These are phyloP conservation scores for Fagus crenata DNA, from an alignment of 306 rosid species.

Conservation along the genomic window DNA sequence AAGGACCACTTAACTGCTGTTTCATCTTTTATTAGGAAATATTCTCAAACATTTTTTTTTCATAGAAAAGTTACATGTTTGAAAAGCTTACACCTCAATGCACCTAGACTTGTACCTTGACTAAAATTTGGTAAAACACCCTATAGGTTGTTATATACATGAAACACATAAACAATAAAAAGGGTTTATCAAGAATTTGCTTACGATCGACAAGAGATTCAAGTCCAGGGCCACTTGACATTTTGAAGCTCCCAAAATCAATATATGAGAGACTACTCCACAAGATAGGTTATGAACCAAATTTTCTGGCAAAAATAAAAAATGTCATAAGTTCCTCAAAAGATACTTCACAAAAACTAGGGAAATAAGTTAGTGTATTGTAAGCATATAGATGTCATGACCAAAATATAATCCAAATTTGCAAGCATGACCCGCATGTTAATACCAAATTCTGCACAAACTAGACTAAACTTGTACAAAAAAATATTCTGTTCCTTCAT, in stretches of 20 bases:
- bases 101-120: not conserved
- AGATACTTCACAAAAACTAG: too few species aligned
- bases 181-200: slow-evolving; percentile 9
- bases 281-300: not conserved
- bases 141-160: not conserved
- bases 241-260: slow-evolving; percentile 16
- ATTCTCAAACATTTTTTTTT: not conserved
- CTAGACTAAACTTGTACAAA: too few species aligned
- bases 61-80: not conserved
- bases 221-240: slow-evolving; percentile 53
- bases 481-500: too few species aligned
- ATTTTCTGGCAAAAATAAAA: not conserved
- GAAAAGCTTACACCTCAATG: not conserved
- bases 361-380: too few species aligned
- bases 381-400: too few species aligned
- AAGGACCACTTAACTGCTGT: not conserved
- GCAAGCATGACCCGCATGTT: too few species aligned
- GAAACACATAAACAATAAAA: not conserved
- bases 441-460: too few species aligned
- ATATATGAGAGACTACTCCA: not conserved
- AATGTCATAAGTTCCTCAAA: too few species aligned
- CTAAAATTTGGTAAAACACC: not conserved
- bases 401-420: too few species aligned
- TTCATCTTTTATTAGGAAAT: not conserved
- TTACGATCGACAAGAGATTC: slow-evolving; percentile 63